Conservation (phyloP, 345 rosid species). For the Physaria fendleri region DNA sequence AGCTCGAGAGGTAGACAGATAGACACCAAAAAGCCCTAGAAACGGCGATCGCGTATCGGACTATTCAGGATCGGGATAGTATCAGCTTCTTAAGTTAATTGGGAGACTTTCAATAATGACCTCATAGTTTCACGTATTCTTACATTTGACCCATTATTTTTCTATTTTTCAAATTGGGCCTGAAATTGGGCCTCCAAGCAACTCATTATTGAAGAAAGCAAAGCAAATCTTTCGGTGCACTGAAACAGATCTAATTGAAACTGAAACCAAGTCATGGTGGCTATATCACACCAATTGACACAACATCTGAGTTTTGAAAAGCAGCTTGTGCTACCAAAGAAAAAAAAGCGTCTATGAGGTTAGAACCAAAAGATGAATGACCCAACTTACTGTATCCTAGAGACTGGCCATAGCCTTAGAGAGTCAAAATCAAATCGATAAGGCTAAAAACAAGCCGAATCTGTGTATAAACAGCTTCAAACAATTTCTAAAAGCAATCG, state of each 20-base stretch:
- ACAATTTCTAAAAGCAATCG: not conserved
- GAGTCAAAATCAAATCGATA: not conserved
- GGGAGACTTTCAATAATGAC: slow-evolving; percentile 7
- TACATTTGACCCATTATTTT: not conserved
- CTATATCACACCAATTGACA: not conserved
- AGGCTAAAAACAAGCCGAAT: not conserved
- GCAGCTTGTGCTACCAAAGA: too few relatives aligned
- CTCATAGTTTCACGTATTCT: not conserved
- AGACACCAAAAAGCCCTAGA: slow-evolving; percentile 15
- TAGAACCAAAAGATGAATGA: slow-evolving; percentile 16
- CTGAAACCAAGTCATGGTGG: not conserved
- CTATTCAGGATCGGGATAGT: not conserved
- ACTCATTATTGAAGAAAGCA: not conserved
- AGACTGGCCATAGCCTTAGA: slow-evolving; percentile 3
- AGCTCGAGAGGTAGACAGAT: slow-evolving; percentile 2
- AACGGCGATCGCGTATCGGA: slow-evolving; percentile 15
- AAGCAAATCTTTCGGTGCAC: not conserved
- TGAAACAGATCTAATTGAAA: not conserved
- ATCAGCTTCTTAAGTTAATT: slow-evolving; percentile 8
- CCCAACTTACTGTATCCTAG: slow-evolving; percentile 10
- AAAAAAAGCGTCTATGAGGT: too few relatives aligned
- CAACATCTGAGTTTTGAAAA: not conserved
- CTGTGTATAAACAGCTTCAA: not conserved
- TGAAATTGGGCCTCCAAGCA: not conserved
- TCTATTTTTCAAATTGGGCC: not conserved